phyloP scores from a whole-genome alignment of 75 land plant species.

The Picea sitchensis region DNA sequence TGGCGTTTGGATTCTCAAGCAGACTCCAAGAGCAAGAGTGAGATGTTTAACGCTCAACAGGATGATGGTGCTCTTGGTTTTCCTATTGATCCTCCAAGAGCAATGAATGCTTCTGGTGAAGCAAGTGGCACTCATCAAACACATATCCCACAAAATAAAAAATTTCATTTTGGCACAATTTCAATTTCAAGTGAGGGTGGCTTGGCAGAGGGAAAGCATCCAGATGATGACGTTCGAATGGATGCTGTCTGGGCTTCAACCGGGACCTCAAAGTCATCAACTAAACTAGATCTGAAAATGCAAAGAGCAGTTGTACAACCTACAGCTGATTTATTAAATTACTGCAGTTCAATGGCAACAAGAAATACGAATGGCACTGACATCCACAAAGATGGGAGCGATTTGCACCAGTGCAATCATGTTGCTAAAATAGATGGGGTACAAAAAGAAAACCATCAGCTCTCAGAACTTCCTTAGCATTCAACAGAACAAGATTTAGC shows the following conservation, averaged over 20 bases:
- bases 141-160: conserved; percentile 24
- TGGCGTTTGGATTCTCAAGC: conserved; percentile 26
- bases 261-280: conserved; percentile 17
- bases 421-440: not conserved
- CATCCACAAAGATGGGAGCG: conserved; percentile 23
- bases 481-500: not conserved
- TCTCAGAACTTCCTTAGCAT: conserved; percentile 4
- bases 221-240: conserved; percentile 20
- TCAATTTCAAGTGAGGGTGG: conserved; percentile 14
- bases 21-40: conserved; percentile 49
- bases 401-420: conserved; percentile 14
- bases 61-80: conserved; percentile 54
- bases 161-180: conserved; percentile 24
- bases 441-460: conserved; percentile 4
- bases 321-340: conserved; percentile 14
- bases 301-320: conserved; percentile 13
- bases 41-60: conserved; percentile 36
- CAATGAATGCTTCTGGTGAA: conserved; percentile 13
- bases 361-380: conserved; percentile 23
- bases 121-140: conserved; percentile 17
- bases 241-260: conserved; percentile 16
- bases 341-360: conserved; percentile 15
- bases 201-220: conserved; percentile 15
- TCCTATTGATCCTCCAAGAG: conserved; percentile 50
- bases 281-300: conserved; percentile 16